Evolutionary conservation across 495 filamentous ascomycete genomes (phyloP).

Genomic region (Aspergillus egyptiacus): DNA sequence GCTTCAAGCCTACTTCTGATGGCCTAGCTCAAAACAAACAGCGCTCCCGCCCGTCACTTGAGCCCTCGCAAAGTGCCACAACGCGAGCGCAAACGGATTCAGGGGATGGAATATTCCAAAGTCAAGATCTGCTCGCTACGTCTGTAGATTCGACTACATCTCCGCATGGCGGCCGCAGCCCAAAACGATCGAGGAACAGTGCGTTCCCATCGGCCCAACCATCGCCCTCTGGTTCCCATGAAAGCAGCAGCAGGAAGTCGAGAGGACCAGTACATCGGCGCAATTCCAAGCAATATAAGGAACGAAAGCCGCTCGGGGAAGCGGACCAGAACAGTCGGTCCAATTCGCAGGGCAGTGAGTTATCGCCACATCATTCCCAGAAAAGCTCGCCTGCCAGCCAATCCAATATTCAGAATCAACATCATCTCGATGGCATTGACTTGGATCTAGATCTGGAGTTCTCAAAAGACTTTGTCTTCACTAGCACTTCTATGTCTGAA

Average conservation of each 20-base stretch:
- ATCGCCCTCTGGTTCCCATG: conserved; percentile 1
- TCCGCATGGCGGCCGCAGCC: conserved; percentile 18
- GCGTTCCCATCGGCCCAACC: conserved; percentile 11
- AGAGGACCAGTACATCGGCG: conserved; percentile 7
- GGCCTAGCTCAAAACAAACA: conserved; percentile 20
- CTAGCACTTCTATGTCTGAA: conserved; percentile 29
- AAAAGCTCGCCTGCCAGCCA: conserved; percentile 13
- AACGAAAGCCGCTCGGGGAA: conserved; percentile 24
- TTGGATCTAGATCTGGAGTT: conserved; percentile 39
- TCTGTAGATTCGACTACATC: conserved; percentile 22
- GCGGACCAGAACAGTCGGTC: conserved; percentile 26
- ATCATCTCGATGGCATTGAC: conserved; percentile 26
- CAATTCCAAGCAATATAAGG: not conserved
- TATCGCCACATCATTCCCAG: conserved; percentile 10
- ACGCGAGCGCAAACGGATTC: conserved; percentile 16
- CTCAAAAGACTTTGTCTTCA: conserved; percentile 34
- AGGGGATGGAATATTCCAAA: conserved; percentile 19
- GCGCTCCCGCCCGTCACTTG: conserved; percentile 15
- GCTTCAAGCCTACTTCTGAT: conserved; percentile 28
- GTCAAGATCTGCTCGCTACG: conserved; percentile 14
- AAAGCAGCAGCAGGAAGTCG: conserved; percentile 4
- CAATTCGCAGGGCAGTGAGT: conserved; percentile 16
- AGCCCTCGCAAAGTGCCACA: conserved; percentile 9
- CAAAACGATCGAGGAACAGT: conserved; percentile 27
- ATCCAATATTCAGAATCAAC: conserved; percentile 14